phyloP scores from a whole-genome alignment of 2,329 filamentous ascomycete genomes.

The Fusarium newnesense region DNA sequence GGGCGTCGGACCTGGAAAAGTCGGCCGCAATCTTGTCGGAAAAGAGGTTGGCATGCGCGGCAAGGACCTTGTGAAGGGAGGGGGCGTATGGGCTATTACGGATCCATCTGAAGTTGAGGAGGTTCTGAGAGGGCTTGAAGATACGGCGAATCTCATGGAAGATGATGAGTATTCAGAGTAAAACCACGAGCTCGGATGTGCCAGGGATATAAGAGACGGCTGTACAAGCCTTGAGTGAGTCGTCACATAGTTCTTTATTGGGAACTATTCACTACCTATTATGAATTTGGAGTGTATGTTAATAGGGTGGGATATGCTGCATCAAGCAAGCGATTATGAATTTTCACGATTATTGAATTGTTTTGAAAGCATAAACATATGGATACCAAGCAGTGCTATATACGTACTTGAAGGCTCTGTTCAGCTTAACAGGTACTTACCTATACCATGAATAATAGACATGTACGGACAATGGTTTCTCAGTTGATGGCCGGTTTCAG shows the following conservation, averaged over 20 bases:
- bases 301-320: slow-evolving; percentile 10
- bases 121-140: slow-evolving; percentile 71
- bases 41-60: slow-evolving; percentile 92
- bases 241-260: neutral
- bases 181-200: neutral
- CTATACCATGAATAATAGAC: neutral
- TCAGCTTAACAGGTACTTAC: neutral
- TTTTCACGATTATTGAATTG: slow-evolving; percentile 5
- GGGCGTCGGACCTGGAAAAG: slow-evolving; percentile 92
- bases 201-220: neutral
- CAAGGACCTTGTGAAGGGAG: slow-evolving; percentile 82
- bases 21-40: slow-evolving; percentile 90
- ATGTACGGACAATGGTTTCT: slow-evolving; percentile 9
- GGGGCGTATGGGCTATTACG: slow-evolving; percentile 91
- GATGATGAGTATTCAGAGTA: slow-evolving; percentile 56
- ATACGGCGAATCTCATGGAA: slow-evolving; percentile 66
- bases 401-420: neutral
- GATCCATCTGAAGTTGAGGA: slow-evolving; percentile 81
- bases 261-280: neutral
- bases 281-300: slow-evolving; percentile 15
- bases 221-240: slow-evolving; percentile 11
- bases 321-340: slow-evolving; percentile 10
- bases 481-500: slow-evolving; percentile 34
- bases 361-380: slow-evolving; percentile 5
- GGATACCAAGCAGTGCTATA: neutral